Conservation (phyloP, 805 yeast species). For the Metschnikowia lochheadii region DNA sequence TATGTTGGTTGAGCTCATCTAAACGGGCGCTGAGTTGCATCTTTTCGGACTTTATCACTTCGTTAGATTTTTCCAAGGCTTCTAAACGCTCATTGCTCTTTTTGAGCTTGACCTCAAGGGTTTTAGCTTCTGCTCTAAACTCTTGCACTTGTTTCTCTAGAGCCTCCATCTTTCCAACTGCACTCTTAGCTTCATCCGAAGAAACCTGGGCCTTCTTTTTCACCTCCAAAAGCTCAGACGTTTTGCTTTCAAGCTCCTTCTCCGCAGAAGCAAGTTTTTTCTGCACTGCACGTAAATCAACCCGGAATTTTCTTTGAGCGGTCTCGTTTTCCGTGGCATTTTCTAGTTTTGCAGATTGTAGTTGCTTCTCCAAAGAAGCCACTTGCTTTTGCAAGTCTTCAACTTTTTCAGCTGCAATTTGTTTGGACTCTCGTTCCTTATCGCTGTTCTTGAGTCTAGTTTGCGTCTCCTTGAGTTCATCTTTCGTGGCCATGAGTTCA, state of each 20-base stretch:
- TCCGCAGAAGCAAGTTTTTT: neutral
- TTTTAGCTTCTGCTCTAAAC: neutral
- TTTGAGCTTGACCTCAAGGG: neutral
- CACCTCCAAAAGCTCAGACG: neutral
- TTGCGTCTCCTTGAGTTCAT: slow-evolving; percentile 33
- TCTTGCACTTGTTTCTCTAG: neutral
- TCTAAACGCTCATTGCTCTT: slow-evolving; percentile 17
- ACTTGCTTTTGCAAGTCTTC: neutral
- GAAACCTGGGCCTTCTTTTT: neutral
- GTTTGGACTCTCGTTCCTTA: slow-evolving; percentile 18
- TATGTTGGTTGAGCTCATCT: slow-evolving; percentile 26
- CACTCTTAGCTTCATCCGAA: neutral
- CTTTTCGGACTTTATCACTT: slow-evolving; percentile 26
- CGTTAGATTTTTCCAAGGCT: slow-evolving; percentile 21
- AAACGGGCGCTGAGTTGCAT: slow-evolving; percentile 33
- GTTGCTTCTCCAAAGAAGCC: neutral
- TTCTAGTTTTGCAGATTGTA: neutral
- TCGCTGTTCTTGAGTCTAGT: slow-evolving; percentile 13
- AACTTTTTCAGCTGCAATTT: neutral
- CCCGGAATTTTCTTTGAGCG: neutral
- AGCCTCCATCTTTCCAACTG: neutral
- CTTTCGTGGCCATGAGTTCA: slow-evolving; percentile 69
- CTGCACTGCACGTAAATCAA: slow-evolving; percentile 1
- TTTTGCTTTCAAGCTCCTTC: neutral
- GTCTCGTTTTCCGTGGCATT: neutral